These are phyloP conservation scores for Colletotrichum sp. DNA, from an alignment of 2,329 filamentous ascomycete species.

Conservation along the genomic window DNA sequence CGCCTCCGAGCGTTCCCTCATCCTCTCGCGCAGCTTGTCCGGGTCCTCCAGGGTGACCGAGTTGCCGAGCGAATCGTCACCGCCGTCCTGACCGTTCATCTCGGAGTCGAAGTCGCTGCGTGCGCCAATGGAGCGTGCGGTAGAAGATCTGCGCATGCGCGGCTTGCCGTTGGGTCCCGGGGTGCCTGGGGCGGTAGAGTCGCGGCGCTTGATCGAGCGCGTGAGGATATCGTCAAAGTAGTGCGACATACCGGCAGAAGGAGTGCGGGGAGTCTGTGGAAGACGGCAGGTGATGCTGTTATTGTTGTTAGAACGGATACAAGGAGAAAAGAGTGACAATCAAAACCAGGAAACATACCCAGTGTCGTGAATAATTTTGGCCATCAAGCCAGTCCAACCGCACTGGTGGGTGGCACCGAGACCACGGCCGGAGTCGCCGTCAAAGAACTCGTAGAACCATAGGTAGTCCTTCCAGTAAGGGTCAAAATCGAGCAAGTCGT, in stretches of 20 bases:
- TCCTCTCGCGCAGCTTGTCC: conserved; percentile 51
- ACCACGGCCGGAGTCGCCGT: conserved; percentile 87
- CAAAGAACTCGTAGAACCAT: conserved; percentile 98
- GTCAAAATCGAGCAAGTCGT: conserved; percentile 87
- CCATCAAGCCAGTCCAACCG: conserved; percentile 94
- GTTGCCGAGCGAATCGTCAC: conserved; percentile 27
- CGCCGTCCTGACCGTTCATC: conserved; percentile 50
- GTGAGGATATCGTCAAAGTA: conserved; percentile 94
- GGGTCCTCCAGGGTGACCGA: conserved; percentile 14
- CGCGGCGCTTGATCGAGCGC: conserved; percentile 51
- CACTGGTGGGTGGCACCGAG: conserved; percentile 93
- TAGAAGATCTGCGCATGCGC: conserved; percentile 77
- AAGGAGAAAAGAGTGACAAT: not conserved
- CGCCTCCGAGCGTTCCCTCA: conserved; percentile 55
- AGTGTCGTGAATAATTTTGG: conserved; percentile 97
- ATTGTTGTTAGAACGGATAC: not conserved
- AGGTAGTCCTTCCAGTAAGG: conserved; percentile 91
- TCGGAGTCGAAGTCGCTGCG: conserved; percentile 76
- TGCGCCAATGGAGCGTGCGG: conserved; percentile 80
- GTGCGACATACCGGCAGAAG: conserved; percentile 80
- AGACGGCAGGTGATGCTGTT: conserved; percentile 83
- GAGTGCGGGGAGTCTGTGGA: conserved; percentile 90
- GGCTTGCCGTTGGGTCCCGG: conserved; percentile 38
- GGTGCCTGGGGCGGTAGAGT: conserved; percentile 36
- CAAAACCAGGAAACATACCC: conserved; percentile 63